Percentiles rank a stretch among this genome's conserved stretches.
Evolutionary conservation across 768 basidiomycete species (phyloP).

Genomic region (Amanita polypyramis): DNA sequence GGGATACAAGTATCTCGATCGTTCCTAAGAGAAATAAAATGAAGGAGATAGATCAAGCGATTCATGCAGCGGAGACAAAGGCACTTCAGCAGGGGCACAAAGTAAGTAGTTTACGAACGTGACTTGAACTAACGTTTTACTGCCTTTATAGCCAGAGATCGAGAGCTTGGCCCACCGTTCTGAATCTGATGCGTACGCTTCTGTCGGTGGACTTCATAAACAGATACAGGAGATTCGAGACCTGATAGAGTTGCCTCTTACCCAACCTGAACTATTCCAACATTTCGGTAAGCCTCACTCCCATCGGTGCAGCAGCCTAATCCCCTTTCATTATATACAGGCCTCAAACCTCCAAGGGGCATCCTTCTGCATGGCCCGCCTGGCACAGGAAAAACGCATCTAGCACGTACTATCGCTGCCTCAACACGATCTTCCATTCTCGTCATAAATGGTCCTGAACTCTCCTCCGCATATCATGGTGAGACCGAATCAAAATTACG

Average conservation of each 20-base stretch:
- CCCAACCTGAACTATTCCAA: conserved; percentile 68
- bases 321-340: conserved; percentile 20
- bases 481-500: conserved; percentile 91
- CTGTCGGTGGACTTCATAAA: conserved; percentile 79
- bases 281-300: conserved; percentile 48
- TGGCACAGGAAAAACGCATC: conserved; percentile 95
- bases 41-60: conserved; percentile 10
- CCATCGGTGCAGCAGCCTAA: conserved; percentile 4
- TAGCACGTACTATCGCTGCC: conserved; percentile 88
- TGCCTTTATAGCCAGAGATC: conserved; percentile 27
- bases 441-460: conserved; percentile 89
- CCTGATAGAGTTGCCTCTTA: conserved; percentile 79
- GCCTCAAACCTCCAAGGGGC: conserved; percentile 93
- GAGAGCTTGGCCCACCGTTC: conserved; percentile 35
- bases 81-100: conserved; percentile 18
- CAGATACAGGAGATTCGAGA: conserved; percentile 83
- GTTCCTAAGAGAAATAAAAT: conserved; percentile 2
- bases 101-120: conserved; percentile 18
- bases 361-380: conserved; percentile 93
- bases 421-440: conserved; percentile 84
- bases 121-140: not conserved
- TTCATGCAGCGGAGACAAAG: conserved; percentile 12
- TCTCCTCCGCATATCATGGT: conserved; percentile 93
- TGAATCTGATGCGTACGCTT: conserved; percentile 53
- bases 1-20: conserved; percentile 54